phyloP scores from a whole-genome alignment of 2,329 filamentous ascomycete species.

The Colletotrichum liriopes region DNA sequence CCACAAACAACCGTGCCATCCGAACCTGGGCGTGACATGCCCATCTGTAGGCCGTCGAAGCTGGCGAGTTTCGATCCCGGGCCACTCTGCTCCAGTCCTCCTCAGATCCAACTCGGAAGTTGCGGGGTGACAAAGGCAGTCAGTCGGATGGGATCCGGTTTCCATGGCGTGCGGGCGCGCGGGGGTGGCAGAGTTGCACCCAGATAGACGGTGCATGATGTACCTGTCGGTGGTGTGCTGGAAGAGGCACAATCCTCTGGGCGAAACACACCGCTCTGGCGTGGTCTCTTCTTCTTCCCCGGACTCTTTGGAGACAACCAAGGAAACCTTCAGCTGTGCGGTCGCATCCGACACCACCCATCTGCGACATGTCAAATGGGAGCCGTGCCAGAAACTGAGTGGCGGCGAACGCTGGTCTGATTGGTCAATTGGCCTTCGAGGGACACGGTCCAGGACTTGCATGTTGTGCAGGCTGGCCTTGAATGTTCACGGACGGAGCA shows the following conservation, averaged over 20 bases:
- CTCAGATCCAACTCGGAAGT: background rate
- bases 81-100: background rate
- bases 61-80: background rate
- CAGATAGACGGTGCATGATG: background rate
- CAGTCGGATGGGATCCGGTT: conserved; percentile 3
- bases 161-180: background rate
- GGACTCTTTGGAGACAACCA: conserved; percentile 3
- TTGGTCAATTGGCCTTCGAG: conserved; percentile 25
- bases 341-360: conserved; percentile 27
- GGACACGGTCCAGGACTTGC: background rate
- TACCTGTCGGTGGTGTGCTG: background rate
- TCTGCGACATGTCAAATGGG: conserved; percentile 27
- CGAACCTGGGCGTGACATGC: conserved; percentile 14
- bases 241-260: background rate
- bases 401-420: background rate
- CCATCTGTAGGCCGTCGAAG: background rate
- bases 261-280: background rate
- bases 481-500: background rate
- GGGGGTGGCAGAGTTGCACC: conserved; percentile 1
- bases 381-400: conserved; percentile 13
- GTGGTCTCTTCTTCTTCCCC: conserved; percentile 3
- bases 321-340: background rate
- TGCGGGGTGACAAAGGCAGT: conserved; percentile 17
- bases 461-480: too few relatives aligned
- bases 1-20: conserved; percentile 42